phyloP scores from a whole-genome alignment of 192 early-diverging fungal species.

The Linderina pennispora region DNA sequence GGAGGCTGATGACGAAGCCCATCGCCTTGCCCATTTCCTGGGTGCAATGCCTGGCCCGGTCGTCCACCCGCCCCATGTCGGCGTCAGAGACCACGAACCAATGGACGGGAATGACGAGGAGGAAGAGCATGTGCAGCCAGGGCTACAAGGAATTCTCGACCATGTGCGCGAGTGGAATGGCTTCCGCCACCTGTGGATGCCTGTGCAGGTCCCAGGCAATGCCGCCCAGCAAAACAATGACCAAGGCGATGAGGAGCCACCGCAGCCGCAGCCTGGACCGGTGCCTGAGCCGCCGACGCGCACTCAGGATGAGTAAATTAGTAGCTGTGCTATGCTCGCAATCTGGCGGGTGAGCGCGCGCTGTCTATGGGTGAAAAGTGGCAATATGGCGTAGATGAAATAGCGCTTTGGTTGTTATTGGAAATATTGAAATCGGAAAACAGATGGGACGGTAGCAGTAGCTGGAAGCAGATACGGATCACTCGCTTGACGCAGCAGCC shows the following conservation, averaged over 20 bases:
- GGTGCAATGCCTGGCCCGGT: constrained; percentile 13
- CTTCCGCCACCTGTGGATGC: background rate
- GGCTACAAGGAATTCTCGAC: too few species aligned
- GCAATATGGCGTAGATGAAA: too few species aligned
- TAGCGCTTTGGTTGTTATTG: too few species aligned
- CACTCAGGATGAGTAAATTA: too few species aligned
- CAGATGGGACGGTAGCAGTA: too few species aligned
- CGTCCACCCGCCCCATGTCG: constrained; percentile 4
- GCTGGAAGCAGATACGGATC: too few species aligned
- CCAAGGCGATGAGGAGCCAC: constrained; percentile 8
- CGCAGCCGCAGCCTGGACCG: constrained; percentile 33
- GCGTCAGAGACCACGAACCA: background rate
- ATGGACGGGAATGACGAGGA: background rate
- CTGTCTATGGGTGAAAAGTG: too few species aligned
- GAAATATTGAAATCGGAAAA: too few species aligned
- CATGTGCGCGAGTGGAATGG: background rate
- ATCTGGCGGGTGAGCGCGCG: too few species aligned
- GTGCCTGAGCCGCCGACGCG: background rate
- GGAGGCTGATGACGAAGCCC: background rate
- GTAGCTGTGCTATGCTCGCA: too few species aligned
- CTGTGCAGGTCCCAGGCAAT: background rate
- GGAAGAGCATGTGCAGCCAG: background rate
- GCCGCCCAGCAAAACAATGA: constrained; percentile 2
- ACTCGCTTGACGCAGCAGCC: too few species aligned
- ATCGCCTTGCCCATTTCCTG: background rate